These are phyloP conservation scores for Talaromyces sp. DNA, from an alignment of 2,329 filamentous ascomycete species.

Conservation along the genomic window DNA sequence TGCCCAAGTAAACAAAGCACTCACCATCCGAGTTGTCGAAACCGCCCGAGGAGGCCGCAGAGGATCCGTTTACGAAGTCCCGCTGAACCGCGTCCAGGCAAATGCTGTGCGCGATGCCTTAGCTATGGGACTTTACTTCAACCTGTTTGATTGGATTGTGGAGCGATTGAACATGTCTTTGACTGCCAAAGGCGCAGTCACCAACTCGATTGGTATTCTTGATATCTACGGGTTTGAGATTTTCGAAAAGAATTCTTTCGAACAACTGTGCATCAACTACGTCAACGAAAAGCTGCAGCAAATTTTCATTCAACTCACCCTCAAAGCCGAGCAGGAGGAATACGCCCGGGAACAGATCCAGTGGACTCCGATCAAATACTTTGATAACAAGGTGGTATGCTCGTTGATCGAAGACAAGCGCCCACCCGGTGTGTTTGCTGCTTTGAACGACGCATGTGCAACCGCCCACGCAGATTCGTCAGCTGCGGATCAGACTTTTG, in stretches of 20 bases:
- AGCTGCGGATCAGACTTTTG: conserved; percentile 92
- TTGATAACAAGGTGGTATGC: conserved; percentile 98
- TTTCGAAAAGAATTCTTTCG: conserved; percentile 98
- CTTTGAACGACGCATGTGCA: conserved; percentile 94
- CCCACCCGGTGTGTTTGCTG: conserved; percentile 88
- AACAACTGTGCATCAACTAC: conserved; percentile 99
- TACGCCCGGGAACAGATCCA: conserved; percentile 94
- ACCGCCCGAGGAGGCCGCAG: conserved; percentile 61
- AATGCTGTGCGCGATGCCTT: conserved; percentile 82
- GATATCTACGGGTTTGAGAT: conserved; percentile 99
- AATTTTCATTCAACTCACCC: conserved; percentile 95
- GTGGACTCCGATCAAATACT: conserved; percentile 99
- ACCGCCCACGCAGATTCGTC: conserved; percentile 95
- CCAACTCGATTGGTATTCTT: conserved; percentile 89
- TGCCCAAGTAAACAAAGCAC: conserved; percentile 72
- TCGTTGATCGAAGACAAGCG: conserved; percentile 90
- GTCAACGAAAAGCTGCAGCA: conserved; percentile 99
- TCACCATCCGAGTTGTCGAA: conserved; percentile 83
- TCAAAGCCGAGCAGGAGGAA: conserved; percentile 96
- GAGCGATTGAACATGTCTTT: conserved; percentile 84
- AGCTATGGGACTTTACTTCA: conserved; percentile 93
- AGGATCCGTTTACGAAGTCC: conserved; percentile 66
- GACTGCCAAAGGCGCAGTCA: conserved; percentile 67
- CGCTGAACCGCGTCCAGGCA: conserved; percentile 83
- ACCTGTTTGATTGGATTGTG: conserved; percentile 98